Base-by-base conservation (phyloP, 768 basidiomycete genomes). In the Hygrocybe coccinea region DNA sequence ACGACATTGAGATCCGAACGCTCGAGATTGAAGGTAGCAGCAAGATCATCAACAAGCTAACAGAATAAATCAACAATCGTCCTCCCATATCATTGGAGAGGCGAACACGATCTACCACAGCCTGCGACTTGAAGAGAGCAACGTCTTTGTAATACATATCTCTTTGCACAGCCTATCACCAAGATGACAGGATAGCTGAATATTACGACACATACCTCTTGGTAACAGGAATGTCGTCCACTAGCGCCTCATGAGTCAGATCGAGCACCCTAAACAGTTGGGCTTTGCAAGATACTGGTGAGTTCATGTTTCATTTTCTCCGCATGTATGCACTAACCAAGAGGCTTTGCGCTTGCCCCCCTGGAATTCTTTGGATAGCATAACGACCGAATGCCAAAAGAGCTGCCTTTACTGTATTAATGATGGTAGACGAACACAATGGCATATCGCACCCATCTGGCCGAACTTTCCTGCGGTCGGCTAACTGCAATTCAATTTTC, bases 81-180 rank as follows among this genome's bases (percentile, higher is more conserved):
- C 44, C 35, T 17, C 39, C 39, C 17, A 24, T 14, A 17, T 36
- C 37, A 41, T 15, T 8, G 33, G 22, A 54, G 43, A 38, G 14
- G 62, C 74, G 49, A 59, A 91, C 94, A 57, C 76, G 76, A 68
- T 97, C 90, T 1, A 95, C 92, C 0, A 79, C 77, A n/a, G 72
- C 69, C 67, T 98, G 95, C 6, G 74, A 80, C 57, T 77, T 83
- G 71, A 95, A 98, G 5, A 97, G 71, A 0, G 68, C 59, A 1
- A 92, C 87, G 56, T 95, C 91, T 59, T 83, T 84, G 71, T 98
- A 97, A 70, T 81, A 97, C 14, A 95, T 79, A 68, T 95, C 93
- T 12, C 94, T 93, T 1, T 47, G 24, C 25, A 38, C n/a, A 15
- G 21, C 22, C 41, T 10, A 60, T 37, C 45, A 53, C 5, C 21